These are phyloP conservation scores for Taphrina wiesneri DNA, from an alignment of 1,139 yeast genomes.

Conservation along the genomic window DNA sequence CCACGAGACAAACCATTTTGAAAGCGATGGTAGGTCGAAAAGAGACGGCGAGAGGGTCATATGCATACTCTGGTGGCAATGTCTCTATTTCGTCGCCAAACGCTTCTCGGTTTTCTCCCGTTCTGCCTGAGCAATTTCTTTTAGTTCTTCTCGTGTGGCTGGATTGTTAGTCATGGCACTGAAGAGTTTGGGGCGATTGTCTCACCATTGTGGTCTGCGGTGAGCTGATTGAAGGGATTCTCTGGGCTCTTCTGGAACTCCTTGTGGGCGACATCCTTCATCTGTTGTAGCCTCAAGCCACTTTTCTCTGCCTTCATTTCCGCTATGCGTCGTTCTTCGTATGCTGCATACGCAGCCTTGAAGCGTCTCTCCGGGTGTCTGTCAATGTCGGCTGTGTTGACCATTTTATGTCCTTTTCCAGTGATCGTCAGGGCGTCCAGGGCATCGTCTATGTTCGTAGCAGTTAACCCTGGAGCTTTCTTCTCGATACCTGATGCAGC, in stretches of 20 bases:
- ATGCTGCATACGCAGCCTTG: conserved; percentile 76
- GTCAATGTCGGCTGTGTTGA: conserved; percentile 61
- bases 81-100: conserved; percentile 17
- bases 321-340: conserved; percentile 70
- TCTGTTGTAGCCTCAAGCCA: conserved; percentile 76
- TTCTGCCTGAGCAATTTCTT: conserved; percentile 30
- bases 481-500: conserved; percentile 34
- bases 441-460: conserved; percentile 76
- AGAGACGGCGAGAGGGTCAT: neutral
- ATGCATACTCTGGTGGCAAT: too few species aligned
- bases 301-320: conserved; percentile 74
- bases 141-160: conserved; percentile 29
- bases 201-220: conserved; percentile 54
- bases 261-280: conserved; percentile 70
- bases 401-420: conserved; percentile 43
- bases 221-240: conserved; percentile 83
- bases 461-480: conserved; percentile 58
- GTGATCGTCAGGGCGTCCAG: conserved; percentile 68
- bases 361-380: conserved; percentile 88
- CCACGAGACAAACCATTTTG: too few species aligned
- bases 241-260: conserved; percentile 80
- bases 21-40: neutral
- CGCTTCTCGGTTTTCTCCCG: conserved; percentile 26
- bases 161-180: neutral
- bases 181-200: neutral